Evolutionary conservation across 2,329 filamentous ascomycete genomes (phyloP).

Genomic region (Teratosphaeria destructans): DNA sequence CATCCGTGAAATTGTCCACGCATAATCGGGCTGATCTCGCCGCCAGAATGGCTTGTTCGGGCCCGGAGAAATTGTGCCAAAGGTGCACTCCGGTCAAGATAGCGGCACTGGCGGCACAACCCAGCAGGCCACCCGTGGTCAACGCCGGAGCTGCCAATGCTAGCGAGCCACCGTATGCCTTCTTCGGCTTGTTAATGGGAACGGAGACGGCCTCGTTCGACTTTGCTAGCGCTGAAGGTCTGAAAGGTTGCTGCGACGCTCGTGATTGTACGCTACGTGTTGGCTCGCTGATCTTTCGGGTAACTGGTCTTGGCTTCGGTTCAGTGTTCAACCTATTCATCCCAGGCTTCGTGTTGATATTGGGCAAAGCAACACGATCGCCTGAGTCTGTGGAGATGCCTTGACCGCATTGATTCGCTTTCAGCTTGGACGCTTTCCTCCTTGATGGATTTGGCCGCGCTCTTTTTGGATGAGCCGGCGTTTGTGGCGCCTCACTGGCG

Average conservation of each 20-base stretch:
- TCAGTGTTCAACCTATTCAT: background rate
- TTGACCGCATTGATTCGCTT: background rate
- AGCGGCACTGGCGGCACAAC: slow-evolving; percentile 18
- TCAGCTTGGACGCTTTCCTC: background rate
- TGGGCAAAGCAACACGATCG: background rate
- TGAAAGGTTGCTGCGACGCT: background rate
- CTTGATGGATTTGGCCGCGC: background rate
- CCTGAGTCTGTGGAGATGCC: background rate
- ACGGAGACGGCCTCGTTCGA: background rate
- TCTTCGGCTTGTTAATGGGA: background rate
- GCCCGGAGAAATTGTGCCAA: slow-evolving; percentile 17
- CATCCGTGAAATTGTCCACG: slow-evolving; percentile 19
- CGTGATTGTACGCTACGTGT: background rate
- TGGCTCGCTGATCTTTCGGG: background rate
- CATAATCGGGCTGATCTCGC: slow-evolving; percentile 17
- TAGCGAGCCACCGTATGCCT: background rate
- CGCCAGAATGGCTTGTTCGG: slow-evolving; percentile 16
- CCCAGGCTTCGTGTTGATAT: background rate
- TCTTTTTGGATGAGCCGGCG: background rate
- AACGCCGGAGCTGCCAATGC: background rate
- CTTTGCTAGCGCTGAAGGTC: background rate
- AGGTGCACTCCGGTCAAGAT: slow-evolving; percentile 17
- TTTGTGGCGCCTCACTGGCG: background rate
- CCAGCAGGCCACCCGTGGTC: slow-evolving; percentile 18
- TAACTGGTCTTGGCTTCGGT: background rate